Evolutionary conservation across 441 rosid genomes (phyloP).

Genomic region (Croton setiger): DNA sequence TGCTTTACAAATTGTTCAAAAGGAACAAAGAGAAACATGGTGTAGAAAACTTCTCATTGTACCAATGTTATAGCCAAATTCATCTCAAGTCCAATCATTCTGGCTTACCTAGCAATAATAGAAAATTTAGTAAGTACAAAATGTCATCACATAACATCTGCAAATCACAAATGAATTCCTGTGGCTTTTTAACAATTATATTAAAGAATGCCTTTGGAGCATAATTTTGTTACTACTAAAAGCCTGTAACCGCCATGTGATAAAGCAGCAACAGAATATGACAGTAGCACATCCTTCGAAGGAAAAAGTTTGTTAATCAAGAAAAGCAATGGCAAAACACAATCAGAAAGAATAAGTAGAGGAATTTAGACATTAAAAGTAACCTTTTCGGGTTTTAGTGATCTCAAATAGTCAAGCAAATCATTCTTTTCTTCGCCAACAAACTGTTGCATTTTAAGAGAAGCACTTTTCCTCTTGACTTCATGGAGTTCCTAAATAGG

Average conservation of each 20-base stretch:
- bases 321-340: slow-evolving; percentile 3
- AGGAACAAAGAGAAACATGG: neutral
- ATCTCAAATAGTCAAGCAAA: slow-evolving; percentile 85
- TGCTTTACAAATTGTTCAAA: neutral
- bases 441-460: slow-evolving; percentile 96
- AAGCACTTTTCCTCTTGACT: slow-evolving; percentile 77
- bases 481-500: slow-evolving; percentile 65
- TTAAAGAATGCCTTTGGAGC: neutral
- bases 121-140: neutral
- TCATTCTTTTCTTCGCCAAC: slow-evolving; percentile 98
- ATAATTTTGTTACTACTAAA: neutral
- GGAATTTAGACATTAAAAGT: slow-evolving; percentile 1
- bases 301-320: neutral
- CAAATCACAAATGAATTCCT: neutral
- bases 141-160: neutral
- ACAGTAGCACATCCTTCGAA: slow-evolving; percentile 12
- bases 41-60: neutral
- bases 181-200: slow-evolving; percentile 2
- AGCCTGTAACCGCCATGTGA: slow-evolving; percentile 5
- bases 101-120: neutral
- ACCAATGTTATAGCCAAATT: neutral
- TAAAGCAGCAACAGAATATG: slow-evolving; percentile 13
- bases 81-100: neutral
- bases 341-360: neutral
- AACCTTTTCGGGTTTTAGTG: slow-evolving; percentile 94